Evolutionary conservation across 805 yeast species (phyloP).

Genomic region (Candida pseudofarinosa): DNA sequence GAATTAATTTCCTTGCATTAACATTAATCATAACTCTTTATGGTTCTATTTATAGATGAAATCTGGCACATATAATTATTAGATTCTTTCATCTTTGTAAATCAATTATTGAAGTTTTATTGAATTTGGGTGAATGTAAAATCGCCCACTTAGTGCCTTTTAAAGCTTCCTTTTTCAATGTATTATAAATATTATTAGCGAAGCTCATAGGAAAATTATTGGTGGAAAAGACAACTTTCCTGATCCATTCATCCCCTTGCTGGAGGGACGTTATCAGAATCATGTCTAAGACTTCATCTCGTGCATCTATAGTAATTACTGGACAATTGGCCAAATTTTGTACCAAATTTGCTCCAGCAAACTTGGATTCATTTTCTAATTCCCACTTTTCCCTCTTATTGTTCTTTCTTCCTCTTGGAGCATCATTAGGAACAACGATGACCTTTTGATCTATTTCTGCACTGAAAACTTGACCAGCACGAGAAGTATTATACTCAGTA

Average conservation of each 20-base stretch:
- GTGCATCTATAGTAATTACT: conserved; percentile 69
- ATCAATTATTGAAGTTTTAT: conserved; percentile 53
- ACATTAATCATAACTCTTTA: conserved; percentile 1
- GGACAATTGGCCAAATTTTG: conserved; percentile 62
- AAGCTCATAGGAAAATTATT: conserved; percentile 82
- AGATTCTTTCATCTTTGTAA: conserved; percentile 44
- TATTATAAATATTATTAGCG: conserved; percentile 66
- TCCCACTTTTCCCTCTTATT: conserved; percentile 76
- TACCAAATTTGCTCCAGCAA: conserved; percentile 53
- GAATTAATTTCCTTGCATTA: neutral
- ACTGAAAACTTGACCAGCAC: conserved; percentile 24
- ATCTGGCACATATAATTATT: conserved; percentile 5
- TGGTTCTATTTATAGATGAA: neutral
- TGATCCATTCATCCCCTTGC: conserved; percentile 76
- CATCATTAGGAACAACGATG: conserved; percentile 69
- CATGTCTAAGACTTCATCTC: conserved; percentile 83
- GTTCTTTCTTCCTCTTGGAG: conserved; percentile 72
- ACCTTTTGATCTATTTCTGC: conserved; percentile 50
- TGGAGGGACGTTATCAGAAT: conserved; percentile 71
- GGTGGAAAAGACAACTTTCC: conserved; percentile 72
- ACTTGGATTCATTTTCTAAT: conserved; percentile 66
- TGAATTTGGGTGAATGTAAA: conserved; percentile 73
- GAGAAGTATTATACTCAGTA: conserved; percentile 8
- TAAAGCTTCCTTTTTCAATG: conserved; percentile 67
- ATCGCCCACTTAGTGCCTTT: conserved; percentile 75